Evolutionary conservation across 106 monocot species (phyloP), one percentile per base, ranked within the genome.

Genomic region (Amphibolis antarctica): DNA sequence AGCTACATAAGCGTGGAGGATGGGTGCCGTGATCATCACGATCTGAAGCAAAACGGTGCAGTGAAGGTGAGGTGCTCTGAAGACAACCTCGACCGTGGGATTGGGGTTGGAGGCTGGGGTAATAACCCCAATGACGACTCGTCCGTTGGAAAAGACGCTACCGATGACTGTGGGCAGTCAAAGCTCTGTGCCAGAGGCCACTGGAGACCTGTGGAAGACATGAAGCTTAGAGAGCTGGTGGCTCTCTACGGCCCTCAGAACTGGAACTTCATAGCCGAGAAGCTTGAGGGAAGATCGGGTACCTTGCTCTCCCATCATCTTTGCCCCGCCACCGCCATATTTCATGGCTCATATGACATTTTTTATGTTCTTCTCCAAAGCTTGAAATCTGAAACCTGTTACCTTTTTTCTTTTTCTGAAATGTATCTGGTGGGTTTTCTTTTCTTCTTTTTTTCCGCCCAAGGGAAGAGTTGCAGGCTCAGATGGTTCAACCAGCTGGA

Each of bases 231-330:
- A 47, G 85, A 88, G 58, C 77, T 92, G 3, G 92, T 92, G 0
- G 75, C 88, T 11, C 77, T 85, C 14, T 85, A 88, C 60, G 92
- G 88, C 64, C 92, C 92, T 46, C 92, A 85, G 72, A 92, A 92
- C 78, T 92, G 92, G 92, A 92, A 92, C 59, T 85, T 92, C 75
- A 92, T 92, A 53, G 92, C 92, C n/a, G 84, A 88, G 64, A 92
- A 92, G 58, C 82, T 88, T 1, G 68, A 92, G 9, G 84, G 82
- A 9, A 82, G 92, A 88, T 92, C 92, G 75, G 87, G 92, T 88
- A 74, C 36, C 7, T 36, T 36, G 7, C 2, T 4, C 36, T 7
- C 7, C 36, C 7, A 2, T 36, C 36, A 36, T 36, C 36, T 36
- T 7, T 36, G 36, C 7, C 36, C n/a, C n/a, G n/a, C 36, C n/a